Percentiles rank a stretch among this genome's conserved stretches.
These are phyloP conservation scores for Podospora pseudocomata DNA, from an alignment of 495 filamentous ascomycete species.

Conservation along the genomic window DNA sequence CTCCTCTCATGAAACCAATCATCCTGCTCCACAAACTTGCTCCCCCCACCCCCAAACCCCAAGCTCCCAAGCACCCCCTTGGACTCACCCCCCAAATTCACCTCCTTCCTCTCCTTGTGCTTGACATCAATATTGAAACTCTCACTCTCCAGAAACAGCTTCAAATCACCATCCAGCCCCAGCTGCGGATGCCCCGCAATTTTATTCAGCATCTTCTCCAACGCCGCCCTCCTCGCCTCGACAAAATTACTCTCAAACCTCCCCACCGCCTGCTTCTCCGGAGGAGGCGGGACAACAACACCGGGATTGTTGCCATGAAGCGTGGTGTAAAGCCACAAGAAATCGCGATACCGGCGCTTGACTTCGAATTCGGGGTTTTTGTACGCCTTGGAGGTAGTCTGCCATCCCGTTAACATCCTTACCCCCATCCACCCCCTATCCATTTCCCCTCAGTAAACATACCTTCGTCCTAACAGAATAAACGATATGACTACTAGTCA, in stretches of 20 bases:
- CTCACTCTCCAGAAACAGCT: slow-evolving; percentile 95
- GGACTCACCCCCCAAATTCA: slow-evolving; percentile 75
- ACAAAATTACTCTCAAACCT: slow-evolving; percentile 97
- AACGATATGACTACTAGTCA: slow-evolving; percentile 95
- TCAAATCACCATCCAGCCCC: slow-evolving; percentile 89
- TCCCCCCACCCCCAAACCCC: slow-evolving; percentile 66
- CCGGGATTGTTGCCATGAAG: slow-evolving; percentile 93
- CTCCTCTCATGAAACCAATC: slow-evolving; percentile 98
- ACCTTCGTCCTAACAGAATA: slow-evolving; percentile 95
- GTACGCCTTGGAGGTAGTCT: slow-evolving; percentile 96
- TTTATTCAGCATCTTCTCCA: slow-evolving; percentile 97
- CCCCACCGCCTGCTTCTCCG: slow-evolving; percentile 96
- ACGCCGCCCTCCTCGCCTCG: slow-evolving; percentile 79
- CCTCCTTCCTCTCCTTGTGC: slow-evolving; percentile 92
- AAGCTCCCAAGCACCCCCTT: slow-evolving; percentile 89
- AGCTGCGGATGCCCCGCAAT: slow-evolving; percentile 84
- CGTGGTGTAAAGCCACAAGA: slow-evolving; percentile 93
- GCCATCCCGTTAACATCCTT: slow-evolving; percentile 5
- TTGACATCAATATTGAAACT: slow-evolving; percentile 94
- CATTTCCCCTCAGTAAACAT: slow-evolving; percentile 20
- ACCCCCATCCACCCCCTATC: neutral
- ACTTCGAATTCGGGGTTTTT: slow-evolving; percentile 86
- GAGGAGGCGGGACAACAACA: slow-evolving; percentile 90
- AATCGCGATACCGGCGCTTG: slow-evolving; percentile 89
- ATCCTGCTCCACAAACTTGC: slow-evolving; percentile 96